A percentile compares a stretch with the other conserved stretches of the same genome.
phyloP scores from a whole-genome alignment of 2,329 filamentous ascomycete species.

The Aspergillus amoenus region DNA sequence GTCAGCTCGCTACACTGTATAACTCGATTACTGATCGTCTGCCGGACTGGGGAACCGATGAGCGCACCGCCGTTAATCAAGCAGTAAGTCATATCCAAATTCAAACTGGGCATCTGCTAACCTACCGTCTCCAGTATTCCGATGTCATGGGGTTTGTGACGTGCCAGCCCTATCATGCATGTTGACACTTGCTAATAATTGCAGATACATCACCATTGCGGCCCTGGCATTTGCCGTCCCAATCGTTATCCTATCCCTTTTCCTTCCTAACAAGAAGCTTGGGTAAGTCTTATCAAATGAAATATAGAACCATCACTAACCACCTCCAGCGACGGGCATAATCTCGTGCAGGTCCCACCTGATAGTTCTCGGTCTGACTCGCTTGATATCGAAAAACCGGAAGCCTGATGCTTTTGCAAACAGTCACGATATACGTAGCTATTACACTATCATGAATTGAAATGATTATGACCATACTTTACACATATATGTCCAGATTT shows the following conservation, averaged over 20 bases:
- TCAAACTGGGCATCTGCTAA: constrained; percentile 7
- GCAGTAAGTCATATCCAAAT: constrained; percentile 27
- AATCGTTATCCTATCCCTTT: constrained; percentile 25
- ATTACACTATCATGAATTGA: not conserved
- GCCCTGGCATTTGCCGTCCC: constrained; percentile 30
- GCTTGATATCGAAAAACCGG: not conserved
- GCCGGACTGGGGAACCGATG: constrained; percentile 42
- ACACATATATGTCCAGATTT: not conserved
- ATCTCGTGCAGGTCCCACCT: constrained; percentile 15
- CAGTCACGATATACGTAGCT: not conserved
- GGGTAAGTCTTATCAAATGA: constrained; percentile 16
- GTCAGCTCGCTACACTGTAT: constrained; percentile 40
- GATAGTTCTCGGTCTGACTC: not conserved
- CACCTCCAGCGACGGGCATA: constrained; percentile 20
- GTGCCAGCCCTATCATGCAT: not conserved
- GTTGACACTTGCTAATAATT: constrained; percentile 5
- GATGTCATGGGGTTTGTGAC: constrained; percentile 28
- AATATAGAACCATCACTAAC: not conserved
- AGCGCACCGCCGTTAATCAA: constrained; percentile 44
- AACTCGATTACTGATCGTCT: constrained; percentile 47
- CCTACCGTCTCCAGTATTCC: constrained; percentile 21
- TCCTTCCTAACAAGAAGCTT: constrained; percentile 29
- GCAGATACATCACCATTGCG: constrained; percentile 30
- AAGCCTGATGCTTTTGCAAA: not conserved
- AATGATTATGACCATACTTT: constrained; percentile 4